Evolutionary conservation across 2,329 filamentous ascomycete genomes (phyloP).

Genomic region (Aspergillus pseudoglaucus): DNA sequence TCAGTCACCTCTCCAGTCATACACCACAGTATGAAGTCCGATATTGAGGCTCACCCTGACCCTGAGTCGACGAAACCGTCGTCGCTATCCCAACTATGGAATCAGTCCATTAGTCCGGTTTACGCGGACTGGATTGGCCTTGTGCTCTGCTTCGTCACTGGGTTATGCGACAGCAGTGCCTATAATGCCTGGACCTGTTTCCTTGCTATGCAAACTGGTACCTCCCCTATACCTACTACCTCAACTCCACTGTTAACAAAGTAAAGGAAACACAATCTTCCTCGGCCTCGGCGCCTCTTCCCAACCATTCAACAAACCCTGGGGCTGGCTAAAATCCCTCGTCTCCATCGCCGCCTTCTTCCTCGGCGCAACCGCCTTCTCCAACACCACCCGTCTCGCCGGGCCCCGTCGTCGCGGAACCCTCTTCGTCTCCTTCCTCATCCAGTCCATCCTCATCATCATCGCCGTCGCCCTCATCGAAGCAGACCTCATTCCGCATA

Average conservation of each 20-base stretch:
- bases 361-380: slow-evolving; percentile 36
- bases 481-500: slow-evolving; percentile 32
- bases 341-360: slow-evolving; percentile 38
- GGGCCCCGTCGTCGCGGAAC: slow-evolving; percentile 30
- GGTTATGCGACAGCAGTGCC: slow-evolving; percentile 40
- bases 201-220: slow-evolving; percentile 44
- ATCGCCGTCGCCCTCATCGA: slow-evolving; percentile 37
- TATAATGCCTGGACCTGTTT: slow-evolving; percentile 45
- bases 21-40: slow-evolving; percentile 3
- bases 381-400: slow-evolving; percentile 28
- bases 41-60: slow-evolving; percentile 15
- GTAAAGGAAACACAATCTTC: slow-evolving; percentile 42
- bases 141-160: slow-evolving; percentile 36
- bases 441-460: slow-evolving; percentile 33
- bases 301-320: slow-evolving; percentile 32
- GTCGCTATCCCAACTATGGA: slow-evolving; percentile 21
- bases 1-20: too few species aligned
- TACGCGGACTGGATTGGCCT: slow-evolving; percentile 35
- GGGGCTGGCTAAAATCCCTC: slow-evolving; percentile 41
- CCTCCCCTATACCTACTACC: slow-evolving; percentile 1
- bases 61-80: slow-evolving; percentile 2
- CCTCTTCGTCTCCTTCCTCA: slow-evolving; percentile 36
- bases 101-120: slow-evolving; percentile 21
- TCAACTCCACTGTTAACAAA: not conserved
- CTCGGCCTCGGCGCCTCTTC: slow-evolving; percentile 39